Evolutionary conservation across 192 early-diverging fungal species (phyloP).

Genomic region (Geranomyces variabilis): DNA sequence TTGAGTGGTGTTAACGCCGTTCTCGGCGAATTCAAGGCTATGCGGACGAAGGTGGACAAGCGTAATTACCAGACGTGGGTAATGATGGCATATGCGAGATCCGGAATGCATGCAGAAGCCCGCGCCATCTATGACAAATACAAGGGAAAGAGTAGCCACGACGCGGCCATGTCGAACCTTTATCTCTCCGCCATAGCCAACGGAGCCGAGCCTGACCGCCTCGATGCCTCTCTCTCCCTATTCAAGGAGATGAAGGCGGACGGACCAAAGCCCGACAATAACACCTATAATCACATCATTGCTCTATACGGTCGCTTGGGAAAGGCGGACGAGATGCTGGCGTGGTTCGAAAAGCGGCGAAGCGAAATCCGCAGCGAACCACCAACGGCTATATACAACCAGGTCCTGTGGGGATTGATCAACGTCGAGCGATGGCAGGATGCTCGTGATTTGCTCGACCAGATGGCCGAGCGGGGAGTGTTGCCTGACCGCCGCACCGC

Average conservation of each 20-base stretch:
- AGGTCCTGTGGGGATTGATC: background rate
- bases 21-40: background rate
- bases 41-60: background rate
- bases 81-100: background rate
- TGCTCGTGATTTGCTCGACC: background rate
- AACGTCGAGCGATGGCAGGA: background rate
- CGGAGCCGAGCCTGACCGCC: background rate
- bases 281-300: conserved; percentile 1
- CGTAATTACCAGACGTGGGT: background rate
- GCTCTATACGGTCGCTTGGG: background rate
- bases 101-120: background rate
- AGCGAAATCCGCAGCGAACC: background rate
- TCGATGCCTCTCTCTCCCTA: background rate
- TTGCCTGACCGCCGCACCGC: background rate
- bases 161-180: background rate
- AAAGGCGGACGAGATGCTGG: background rate
- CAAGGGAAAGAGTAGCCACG: background rate
- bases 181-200: background rate
- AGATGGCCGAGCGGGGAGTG: background rate
- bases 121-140: conserved; percentile 11
- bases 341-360: background rate
- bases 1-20: background rate
- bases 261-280: background rate
- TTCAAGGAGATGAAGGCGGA: background rate
- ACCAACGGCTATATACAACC: background rate